phyloP scores from a whole-genome alignment of 768 basidiomycete genomes.

The Phallus indusiatus region DNA sequence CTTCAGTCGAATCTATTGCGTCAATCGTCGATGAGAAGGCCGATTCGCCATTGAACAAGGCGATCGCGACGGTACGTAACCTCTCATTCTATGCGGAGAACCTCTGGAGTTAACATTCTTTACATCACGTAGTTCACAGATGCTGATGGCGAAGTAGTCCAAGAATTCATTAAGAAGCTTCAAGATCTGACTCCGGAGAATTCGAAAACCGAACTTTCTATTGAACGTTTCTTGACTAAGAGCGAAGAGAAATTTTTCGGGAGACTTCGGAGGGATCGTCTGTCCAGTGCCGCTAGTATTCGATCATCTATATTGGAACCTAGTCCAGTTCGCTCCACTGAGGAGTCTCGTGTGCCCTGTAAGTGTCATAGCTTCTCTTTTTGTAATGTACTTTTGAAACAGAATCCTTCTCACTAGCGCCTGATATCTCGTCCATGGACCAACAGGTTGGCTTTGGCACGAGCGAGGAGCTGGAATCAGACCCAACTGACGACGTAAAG shows the following conservation, averaged over 20 bases:
- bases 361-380: constrained; percentile 22
- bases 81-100: neutral
- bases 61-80: constrained; percentile 63
- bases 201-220: constrained; percentile 84
- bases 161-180: constrained; percentile 80
- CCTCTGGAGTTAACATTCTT: neutral
- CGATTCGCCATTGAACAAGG: constrained; percentile 88
- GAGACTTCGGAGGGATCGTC: constrained; percentile 79
- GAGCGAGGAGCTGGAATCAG: neutral
- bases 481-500: constrained; percentile 10
- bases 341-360: constrained; percentile 66
- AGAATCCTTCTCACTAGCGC: constrained; percentile 1
- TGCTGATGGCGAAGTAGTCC: constrained; percentile 83
- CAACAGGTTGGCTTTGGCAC: neutral
- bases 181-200: constrained; percentile 74
- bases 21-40: constrained; percentile 87
- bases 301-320: constrained; percentile 75
- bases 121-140: constrained; percentile 69
- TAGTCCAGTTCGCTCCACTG: constrained; percentile 57
- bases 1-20: constrained; percentile 86
- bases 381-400: neutral
- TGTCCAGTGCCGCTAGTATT: constrained; percentile 72
- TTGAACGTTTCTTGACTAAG: constrained; percentile 84
- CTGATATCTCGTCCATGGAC: constrained; percentile 3
- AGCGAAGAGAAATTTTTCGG: constrained; percentile 93